phyloP scores from a whole-genome alignment of 2,329 filamentous ascomycete genomes.

The Didymella pinodella region DNA sequence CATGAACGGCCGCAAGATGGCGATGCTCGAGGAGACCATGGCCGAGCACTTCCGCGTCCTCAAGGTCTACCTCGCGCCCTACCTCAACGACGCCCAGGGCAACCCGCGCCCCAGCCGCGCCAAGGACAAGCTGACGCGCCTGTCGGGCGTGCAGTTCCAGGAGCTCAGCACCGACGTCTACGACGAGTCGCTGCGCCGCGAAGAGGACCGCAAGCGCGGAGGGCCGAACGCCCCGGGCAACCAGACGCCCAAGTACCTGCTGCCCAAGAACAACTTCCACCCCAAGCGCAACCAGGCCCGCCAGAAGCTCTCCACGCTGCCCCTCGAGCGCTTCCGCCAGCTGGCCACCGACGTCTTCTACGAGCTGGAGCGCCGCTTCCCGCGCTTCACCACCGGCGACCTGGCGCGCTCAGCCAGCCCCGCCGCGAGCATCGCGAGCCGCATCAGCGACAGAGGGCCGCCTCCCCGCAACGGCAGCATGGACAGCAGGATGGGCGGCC shows the following conservation, averaged over 20 bases:
- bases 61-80: conserved; percentile 75
- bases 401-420: conserved; percentile 73
- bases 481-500: conserved; percentile 57
- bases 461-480: conserved; percentile 61
- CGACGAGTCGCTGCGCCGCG: conserved; percentile 89
- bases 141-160: conserved; percentile 93
- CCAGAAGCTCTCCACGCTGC: conserved; percentile 90
- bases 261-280: conserved; percentile 90
- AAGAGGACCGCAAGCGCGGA: conserved; percentile 64
- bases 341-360: conserved; percentile 95
- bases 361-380: conserved; percentile 90
- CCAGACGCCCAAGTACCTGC: conserved; percentile 66
- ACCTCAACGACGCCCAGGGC: conserved; percentile 75
- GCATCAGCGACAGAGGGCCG: conserved; percentile 63
- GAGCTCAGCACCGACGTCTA: conserved; percentile 98
- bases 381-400: conserved; percentile 75
- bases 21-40: conserved; percentile 72
- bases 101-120: conserved; percentile 84
- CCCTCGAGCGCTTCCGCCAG: conserved; percentile 85
- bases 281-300: conserved; percentile 98
- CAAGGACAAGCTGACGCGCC: conserved; percentile 88
- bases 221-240: conserved; percentile 59
- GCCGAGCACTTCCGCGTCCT: conserved; percentile 83
- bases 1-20: conserved; percentile 66
- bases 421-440: conserved; percentile 64